Percentiles rank a stretch among this genome's conserved stretches.
Conservation (phyloP, 2,329 filamentous ascomycete species). For the Bipolaris gigantea region DNA sequence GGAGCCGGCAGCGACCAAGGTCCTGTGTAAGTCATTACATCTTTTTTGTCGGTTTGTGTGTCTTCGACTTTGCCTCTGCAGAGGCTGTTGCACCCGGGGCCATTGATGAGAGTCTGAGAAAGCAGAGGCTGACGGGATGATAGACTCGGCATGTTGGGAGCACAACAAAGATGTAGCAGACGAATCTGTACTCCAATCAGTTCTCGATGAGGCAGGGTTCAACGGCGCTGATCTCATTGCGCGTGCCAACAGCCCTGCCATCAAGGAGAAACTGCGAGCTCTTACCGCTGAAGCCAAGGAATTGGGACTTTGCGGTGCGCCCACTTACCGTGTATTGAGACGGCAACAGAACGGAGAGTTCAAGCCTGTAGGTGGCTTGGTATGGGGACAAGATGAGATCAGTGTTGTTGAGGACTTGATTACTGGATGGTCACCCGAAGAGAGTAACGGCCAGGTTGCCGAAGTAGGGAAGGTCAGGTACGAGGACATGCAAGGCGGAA, state of each 20-base stretch:
- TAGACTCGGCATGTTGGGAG: constrained; percentile 41
- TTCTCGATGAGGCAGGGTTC: constrained; percentile 34
- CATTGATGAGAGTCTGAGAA: background rate
- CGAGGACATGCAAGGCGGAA: background rate
- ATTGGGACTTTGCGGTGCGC: constrained; percentile 38
- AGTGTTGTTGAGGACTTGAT: constrained; percentile 42
- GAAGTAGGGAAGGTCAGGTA: constrained; percentile 12
- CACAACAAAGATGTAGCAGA: constrained; percentile 34
- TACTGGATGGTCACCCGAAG: constrained; percentile 33
- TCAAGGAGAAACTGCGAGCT: constrained; percentile 31
- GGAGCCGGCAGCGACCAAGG: constrained; percentile 23
- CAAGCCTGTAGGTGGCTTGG: constrained; percentile 26
- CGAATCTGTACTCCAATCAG: constrained; percentile 25
- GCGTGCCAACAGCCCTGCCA: constrained; percentile 25
- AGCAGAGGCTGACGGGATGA: constrained; percentile 4
- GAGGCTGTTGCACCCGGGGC: background rate
- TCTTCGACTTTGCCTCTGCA: background rate
- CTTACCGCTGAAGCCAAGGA: constrained; percentile 38
- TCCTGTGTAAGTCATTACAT: constrained; percentile 31
- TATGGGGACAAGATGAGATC: constrained; percentile 43
- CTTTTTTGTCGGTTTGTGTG: background rate
- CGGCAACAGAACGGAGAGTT: constrained; percentile 12
- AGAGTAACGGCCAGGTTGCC: constrained; percentile 3
- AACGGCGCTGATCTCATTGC: constrained; percentile 30
- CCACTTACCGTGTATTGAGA: constrained; percentile 36